phyloP scores from a whole-genome alignment of 2,329 filamentous ascomycete species.

The Pestalotiopsis sp. region DNA sequence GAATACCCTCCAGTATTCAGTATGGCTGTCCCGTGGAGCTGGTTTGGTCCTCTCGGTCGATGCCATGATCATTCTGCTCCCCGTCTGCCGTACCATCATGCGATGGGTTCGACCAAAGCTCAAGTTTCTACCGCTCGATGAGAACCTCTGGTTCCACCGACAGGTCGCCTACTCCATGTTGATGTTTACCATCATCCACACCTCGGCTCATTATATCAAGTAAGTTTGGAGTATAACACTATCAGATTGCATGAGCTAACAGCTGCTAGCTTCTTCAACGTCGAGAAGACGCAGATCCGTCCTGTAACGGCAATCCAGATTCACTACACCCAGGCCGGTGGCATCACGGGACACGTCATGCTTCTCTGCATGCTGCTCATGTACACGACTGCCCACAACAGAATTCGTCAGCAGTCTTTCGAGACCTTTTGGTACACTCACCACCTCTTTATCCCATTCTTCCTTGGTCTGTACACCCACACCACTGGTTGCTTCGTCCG shows the following conservation, averaged over 20 bases:
- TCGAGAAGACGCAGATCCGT: constrained; percentile 83
- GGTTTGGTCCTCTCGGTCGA: constrained; percentile 85
- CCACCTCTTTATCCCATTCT: constrained; percentile 95
- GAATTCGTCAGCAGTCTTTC: constrained; percentile 94
- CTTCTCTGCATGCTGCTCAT: constrained; percentile 98
- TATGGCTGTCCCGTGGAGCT: constrained; percentile 95
- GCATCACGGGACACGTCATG: constrained; percentile 97
- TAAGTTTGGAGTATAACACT: constrained; percentile 42
- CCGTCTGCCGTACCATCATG: constrained; percentile 92
- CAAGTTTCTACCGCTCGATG: constrained; percentile 88
- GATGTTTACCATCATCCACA: constrained; percentile 79
- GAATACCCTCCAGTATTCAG: constrained; percentile 83
- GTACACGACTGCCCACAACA: constrained; percentile 92
- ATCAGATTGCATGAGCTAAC: not conserved
- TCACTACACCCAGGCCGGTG: constrained; percentile 86
- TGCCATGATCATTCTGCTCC: constrained; percentile 83
- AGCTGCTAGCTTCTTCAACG: constrained; percentile 80
- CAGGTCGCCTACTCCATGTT: constrained; percentile 91
- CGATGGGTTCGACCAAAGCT: constrained; percentile 85
- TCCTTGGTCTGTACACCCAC: constrained; percentile 93
- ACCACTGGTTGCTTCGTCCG: constrained; percentile 96
- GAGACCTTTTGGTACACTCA: constrained; percentile 99
- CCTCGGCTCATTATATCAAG: constrained; percentile 90
- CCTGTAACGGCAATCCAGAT: constrained; percentile 83
- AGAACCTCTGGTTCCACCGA: constrained; percentile 95